phyloP scores from a whole-genome alignment of 257 asterid species.

The Catharanthus roseus region DNA sequence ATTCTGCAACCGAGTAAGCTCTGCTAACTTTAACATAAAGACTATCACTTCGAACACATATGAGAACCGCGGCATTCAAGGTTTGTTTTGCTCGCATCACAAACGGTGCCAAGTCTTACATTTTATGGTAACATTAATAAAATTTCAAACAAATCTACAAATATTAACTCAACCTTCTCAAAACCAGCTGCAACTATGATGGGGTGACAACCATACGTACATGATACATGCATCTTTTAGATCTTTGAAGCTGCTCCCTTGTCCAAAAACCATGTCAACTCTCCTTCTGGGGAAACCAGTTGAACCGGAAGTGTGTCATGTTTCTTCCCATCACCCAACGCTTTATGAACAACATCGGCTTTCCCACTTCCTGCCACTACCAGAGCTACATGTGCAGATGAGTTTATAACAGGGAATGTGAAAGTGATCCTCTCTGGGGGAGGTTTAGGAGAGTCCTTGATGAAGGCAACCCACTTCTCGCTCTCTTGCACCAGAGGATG shows the following conservation, averaged over 20 bases:
- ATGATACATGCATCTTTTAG: no score
- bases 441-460: conserved; percentile 93
- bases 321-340: conserved; percentile 48
- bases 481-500: conserved; percentile 70
- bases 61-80: background rate
- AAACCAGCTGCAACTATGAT: background rate
- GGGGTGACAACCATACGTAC: background rate
- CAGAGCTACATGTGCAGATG: conserved; percentile 71
- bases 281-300: conserved; percentile 75
- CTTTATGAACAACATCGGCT: conserved; percentile 49
- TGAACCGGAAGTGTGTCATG: conserved; percentile 64
- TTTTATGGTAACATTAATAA: background rate
- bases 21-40: background rate
- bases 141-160: conserved; percentile 2
- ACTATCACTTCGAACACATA: background rate
- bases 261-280: conserved; percentile 78
- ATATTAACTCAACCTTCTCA: no score
- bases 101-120: background rate
- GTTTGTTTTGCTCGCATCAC: background rate
- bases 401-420: conserved; percentile 81
- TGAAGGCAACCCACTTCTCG: conserved; percentile 72
- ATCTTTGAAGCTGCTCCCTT: conserved; percentile 86
- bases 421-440: conserved; percentile 86
- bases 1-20: background rate
- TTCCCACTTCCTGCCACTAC: conserved; percentile 74